A percentile compares a stretch with the other conserved stretches of the same genome.
Conservation (phyloP, 805 yeast genomes). For the Zygotorulaspora sp. region DNA sequence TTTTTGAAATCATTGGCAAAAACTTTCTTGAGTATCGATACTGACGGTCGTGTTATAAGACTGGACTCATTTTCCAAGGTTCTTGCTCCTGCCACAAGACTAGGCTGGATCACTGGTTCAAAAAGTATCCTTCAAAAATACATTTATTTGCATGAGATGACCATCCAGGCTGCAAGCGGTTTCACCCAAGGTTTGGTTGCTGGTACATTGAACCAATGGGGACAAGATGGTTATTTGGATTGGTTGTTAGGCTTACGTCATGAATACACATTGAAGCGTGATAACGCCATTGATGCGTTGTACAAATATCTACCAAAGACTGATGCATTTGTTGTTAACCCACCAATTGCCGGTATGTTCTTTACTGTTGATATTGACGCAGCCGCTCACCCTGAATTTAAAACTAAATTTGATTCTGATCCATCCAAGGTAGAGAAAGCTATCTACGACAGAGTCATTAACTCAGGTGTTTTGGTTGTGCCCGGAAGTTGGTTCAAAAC, state of each 20-base stretch:
- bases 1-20: constrained; percentile 65
- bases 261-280: constrained; percentile 84
- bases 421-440: constrained; percentile 61
- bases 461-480: constrained; percentile 63
- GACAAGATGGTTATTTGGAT: constrained; percentile 80
- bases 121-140: constrained; percentile 56
- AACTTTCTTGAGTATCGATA: constrained; percentile 69
- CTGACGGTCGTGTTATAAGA: constrained; percentile 85
- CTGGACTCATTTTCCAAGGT: constrained; percentile 89
- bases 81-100: constrained; percentile 83
- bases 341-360: constrained; percentile 87
- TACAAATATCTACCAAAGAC: constrained; percentile 44
- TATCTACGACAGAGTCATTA: constrained; percentile 56
- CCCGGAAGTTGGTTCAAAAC: constrained; percentile 81
- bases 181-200: constrained; percentile 66
- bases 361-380: constrained; percentile 72
- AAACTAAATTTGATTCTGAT: constrained; percentile 51
- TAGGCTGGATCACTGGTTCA: constrained; percentile 88
- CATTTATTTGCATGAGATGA: constrained; percentile 71
- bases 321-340: constrained; percentile 37
- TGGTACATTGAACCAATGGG: constrained; percentile 79
- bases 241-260: constrained; percentile 83
- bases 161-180: constrained; percentile 78
- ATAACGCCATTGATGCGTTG: constrained; percentile 75
- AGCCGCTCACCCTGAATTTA: constrained; percentile 71